phyloP scores from a whole-genome alignment of 2,329 filamentous ascomycete species.

The Alternaria sp. region DNA sequence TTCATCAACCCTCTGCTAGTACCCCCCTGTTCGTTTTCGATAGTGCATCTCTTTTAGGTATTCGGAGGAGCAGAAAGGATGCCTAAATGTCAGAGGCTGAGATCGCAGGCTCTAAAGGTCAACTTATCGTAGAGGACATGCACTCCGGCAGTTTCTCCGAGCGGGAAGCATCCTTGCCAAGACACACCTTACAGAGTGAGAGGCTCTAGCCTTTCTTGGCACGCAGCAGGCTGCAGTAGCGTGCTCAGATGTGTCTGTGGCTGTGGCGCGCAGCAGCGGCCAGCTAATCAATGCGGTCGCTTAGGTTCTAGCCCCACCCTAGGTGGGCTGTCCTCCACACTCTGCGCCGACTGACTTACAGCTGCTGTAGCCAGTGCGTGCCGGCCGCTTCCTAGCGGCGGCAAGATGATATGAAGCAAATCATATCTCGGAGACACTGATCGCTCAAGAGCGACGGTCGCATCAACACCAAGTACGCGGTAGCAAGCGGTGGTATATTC shows the following conservation, averaged over 20 bases:
- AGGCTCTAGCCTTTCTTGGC: neutral
- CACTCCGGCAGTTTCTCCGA: too few species aligned
- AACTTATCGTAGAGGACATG: too few species aligned
- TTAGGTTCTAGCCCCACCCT: too few species aligned
- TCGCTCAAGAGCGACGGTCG: neutral
- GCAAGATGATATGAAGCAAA: neutral
- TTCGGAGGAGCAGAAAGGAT: too few species aligned
- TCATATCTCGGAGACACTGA: neutral
- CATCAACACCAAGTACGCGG: neutral
- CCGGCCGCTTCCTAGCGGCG: neutral
- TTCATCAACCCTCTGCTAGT: neutral
- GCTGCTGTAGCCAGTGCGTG: neutral
- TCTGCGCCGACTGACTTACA: neutral
- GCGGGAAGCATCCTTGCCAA: too few species aligned
- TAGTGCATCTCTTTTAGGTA: too few species aligned
- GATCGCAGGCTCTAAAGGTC: too few species aligned
- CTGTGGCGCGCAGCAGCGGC: neutral
- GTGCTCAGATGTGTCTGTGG: neutral
- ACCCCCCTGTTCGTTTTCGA: too few species aligned
- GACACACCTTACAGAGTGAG: too few species aligned
- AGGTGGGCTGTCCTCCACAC: too few species aligned
- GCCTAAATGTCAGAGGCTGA: too few species aligned
- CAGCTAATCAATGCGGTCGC: too few species aligned
- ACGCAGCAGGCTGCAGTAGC: neutral
- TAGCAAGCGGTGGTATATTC: neutral